Evolutionary conservation across 352 stramenopile genomes (phyloP).

Genomic region (Pythium pyrilobum): DNA sequence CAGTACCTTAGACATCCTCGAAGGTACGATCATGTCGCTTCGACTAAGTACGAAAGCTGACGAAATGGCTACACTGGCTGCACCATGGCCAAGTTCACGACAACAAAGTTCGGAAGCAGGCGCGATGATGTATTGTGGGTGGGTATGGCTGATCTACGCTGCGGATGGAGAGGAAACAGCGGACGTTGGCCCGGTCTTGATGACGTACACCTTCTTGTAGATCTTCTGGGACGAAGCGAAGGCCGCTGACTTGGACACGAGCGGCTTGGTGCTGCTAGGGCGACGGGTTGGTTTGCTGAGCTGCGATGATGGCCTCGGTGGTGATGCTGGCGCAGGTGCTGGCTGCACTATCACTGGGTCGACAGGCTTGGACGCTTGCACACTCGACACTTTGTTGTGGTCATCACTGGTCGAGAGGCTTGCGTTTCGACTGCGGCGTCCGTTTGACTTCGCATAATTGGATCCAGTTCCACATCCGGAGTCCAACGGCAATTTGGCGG

Average conservation of each 20-base stretch:
- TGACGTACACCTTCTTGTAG: slow-evolving; percentile 31
- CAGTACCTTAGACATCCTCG: neutral
- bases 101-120: no score
- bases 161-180: slow-evolving; percentile 8
- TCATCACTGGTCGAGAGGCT: no score
- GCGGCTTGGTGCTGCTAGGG: slow-evolving; percentile 7
- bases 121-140: no score
- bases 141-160: no score
- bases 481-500: no score
- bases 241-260: neutral
- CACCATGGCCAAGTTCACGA: no score
- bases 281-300: no score
- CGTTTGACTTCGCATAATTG: no score
- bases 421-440: no score
- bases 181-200: slow-evolving; percentile 10
- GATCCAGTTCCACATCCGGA: no score
- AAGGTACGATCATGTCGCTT: slow-evolving; percentile 8
- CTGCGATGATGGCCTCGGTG: neutral
- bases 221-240: slow-evolving; percentile 3
- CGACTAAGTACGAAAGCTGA: slow-evolving; percentile 7
- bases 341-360: neutral
- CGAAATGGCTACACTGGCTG: slow-evolving; percentile 6
- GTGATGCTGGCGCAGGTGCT: neutral
- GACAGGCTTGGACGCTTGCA: neutral
- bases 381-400: no score